phyloP scores from a whole-genome alignment of 257 asterid genomes.

The Catharanthus roseus region DNA sequence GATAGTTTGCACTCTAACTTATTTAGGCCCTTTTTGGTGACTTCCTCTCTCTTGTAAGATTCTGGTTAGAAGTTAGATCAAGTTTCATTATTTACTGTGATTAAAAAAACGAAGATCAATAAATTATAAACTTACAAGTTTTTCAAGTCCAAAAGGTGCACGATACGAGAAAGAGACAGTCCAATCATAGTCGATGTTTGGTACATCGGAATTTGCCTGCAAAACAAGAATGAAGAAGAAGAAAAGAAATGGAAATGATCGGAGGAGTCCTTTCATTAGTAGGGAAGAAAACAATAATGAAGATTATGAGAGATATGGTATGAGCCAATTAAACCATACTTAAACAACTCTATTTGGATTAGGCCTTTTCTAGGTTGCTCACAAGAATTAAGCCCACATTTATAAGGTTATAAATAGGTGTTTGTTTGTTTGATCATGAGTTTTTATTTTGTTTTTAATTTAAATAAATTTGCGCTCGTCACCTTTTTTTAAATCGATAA shows the following conservation, averaged over 20 bases:
- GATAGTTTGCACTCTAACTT: too few species aligned
- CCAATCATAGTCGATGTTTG: slow-evolving; percentile 17
- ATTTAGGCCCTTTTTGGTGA: too few species aligned
- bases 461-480: too few species aligned
- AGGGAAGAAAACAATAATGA: neutral
- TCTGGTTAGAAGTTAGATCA: too few species aligned
- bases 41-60: too few species aligned
- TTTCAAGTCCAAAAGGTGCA: slow-evolving; percentile 23
- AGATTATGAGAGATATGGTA: neutral
- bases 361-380: slow-evolving; percentile 11
- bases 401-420: neutral
- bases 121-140: slow-evolving; percentile 6
- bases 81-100: too few species aligned
- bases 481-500: too few species aligned
- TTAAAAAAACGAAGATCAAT: too few species aligned
- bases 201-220: neutral
- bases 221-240: slow-evolving; percentile 4
- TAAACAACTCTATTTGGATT: neutral
- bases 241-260: neutral
- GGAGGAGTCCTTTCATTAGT: neutral
- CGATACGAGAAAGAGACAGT: slow-evolving; percentile 24
- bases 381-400: slow-evolving; percentile 3
- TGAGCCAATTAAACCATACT: neutral
- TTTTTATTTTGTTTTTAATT: too few species aligned
- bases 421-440: neutral